Base-by-base conservation (phyloP, 2,329 filamentous ascomycete species). In the Hymenoscyphus linearis region DNA sequence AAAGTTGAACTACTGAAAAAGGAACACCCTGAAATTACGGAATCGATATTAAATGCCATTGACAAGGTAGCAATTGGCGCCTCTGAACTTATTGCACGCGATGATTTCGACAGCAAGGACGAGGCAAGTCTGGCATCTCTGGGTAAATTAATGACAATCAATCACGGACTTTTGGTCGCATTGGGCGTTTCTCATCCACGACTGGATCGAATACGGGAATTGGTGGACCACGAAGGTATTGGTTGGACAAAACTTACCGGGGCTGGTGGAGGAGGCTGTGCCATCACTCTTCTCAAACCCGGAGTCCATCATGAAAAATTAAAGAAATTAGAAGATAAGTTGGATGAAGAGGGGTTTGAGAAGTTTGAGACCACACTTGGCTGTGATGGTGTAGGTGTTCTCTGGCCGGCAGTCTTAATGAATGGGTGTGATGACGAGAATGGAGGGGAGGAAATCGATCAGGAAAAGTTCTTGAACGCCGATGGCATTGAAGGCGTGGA, bases 241-340 rank as follows among this genome's bases (percentile, higher is more conserved):
- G 95, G 95, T 34, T 99, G 93, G 93, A 97, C 95, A 13, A 99
- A 99, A 75, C 82, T 99, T 61, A 99, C 95, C 0, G 95, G 95
- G 36, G 95, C 95, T 1, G 95, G 95, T 25, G 96, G 95, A 13
- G 96, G 95, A 60, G 95, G 95, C 2, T 98, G 96, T 75, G 93
- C 93, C 2, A 98, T 99, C 68, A 96, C 93, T 0, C 79, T 99
- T 3, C 80, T 99, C 55, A 89, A 88, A 66, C 89, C 90, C 0
- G 84, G 84, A 34, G 79, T 83, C 1, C 72, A 83, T 6, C 69
- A 73, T 16, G 78, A 83, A 63, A 83, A 83, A 68, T 76, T 96
- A 31, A 75, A 78, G 26, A 77, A 80, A 10, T 77, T 98, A 16
- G 85, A 93, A 67, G 72, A 78, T 44, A 84, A 85, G 64, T 82